Evolutionary conservation across 139 green algal species (phyloP).

Genomic region (Edaphochlamys debaryana): DNA sequence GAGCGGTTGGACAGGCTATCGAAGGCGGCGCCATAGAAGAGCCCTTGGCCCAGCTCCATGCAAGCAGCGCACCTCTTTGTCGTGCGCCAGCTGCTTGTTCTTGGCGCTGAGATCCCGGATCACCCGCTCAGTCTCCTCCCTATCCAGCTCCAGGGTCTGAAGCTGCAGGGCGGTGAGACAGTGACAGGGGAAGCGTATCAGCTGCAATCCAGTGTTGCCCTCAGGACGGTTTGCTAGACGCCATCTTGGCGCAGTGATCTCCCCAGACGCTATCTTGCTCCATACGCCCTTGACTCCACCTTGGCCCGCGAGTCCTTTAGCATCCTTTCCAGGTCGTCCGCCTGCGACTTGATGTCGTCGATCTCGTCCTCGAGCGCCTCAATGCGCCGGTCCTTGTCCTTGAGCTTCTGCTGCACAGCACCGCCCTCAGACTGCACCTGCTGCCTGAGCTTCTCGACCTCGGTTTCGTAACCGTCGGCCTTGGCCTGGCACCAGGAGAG

Average conservation of each 20-base stretch:
- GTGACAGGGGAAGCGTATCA: too few relatives aligned
- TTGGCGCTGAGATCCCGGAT: slow-evolving; percentile 31
- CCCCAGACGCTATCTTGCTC: too few relatives aligned
- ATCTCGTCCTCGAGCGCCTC: slow-evolving; percentile 29
- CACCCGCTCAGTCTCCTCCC: slow-evolving; percentile 44
- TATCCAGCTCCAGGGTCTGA: slow-evolving; percentile 28
- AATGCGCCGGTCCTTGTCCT: slow-evolving; percentile 35
- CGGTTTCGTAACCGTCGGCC: neutral
- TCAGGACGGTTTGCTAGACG: too few relatives aligned
- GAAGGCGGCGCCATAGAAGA: too few relatives aligned
- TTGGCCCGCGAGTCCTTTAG: slow-evolving; percentile 35
- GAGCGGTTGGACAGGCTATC: too few relatives aligned
- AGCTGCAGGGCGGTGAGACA: too few relatives aligned
- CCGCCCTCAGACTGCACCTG: slow-evolving; percentile 14
- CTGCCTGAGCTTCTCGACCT: slow-evolving; percentile 10
- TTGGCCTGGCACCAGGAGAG: neutral
- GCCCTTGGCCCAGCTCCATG: too few relatives aligned
- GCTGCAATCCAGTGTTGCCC: too few relatives aligned
- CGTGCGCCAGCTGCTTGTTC: slow-evolving; percentile 23
- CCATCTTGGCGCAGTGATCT: too few relatives aligned
- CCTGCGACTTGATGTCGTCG: slow-evolving; percentile 35
- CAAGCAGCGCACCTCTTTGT: slow-evolving; percentile 56
- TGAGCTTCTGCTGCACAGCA: neutral
- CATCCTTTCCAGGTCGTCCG: slow-evolving; percentile 42
- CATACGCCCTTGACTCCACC: too few relatives aligned